Evolutionary conservation across 768 basidiomycete species (phyloP).

Genomic region (Inosperma sp.): DNA sequence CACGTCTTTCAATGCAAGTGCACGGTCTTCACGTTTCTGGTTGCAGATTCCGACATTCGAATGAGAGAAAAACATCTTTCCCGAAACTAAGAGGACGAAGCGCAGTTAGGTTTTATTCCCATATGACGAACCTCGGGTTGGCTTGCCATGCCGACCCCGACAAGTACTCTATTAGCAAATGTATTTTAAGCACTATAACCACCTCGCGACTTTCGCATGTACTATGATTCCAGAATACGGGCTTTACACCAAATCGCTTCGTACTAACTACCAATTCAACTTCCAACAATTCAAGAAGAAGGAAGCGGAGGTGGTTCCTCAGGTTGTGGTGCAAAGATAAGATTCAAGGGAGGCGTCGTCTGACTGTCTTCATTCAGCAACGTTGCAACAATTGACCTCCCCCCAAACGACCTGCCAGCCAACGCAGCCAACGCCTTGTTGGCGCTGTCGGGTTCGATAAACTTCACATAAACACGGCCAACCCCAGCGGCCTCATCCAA

Average conservation of each 20-base stretch:
- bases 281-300: conserved; percentile 29
- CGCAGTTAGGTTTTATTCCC: no score
- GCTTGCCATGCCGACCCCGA: no score
- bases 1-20: no score
- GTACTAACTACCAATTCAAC: background rate
- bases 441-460: conserved; percentile 56
- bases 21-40: no score
- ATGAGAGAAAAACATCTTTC: no score
- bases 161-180: no score
- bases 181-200: no score
- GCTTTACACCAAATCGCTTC: background rate
- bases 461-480: conserved; percentile 95
- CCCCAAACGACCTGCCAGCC: conserved; percentile 86
- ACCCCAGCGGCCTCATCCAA: conserved; percentile 89
- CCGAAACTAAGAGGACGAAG: no score
- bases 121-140: no score
- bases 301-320: conserved; percentile 79
- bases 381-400: conserved; percentile 83
- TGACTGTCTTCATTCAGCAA: conserved; percentile 78
- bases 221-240: no score
- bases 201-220: no score
- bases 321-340: conserved; percentile 82
- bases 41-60: no score
- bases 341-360: conserved; percentile 74
- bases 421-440: conserved; percentile 74